These are phyloP conservation scores for Lichtheimia ramosa DNA, from an alignment of 371 early-diverging fungal genomes.

Conservation along the genomic window DNA sequence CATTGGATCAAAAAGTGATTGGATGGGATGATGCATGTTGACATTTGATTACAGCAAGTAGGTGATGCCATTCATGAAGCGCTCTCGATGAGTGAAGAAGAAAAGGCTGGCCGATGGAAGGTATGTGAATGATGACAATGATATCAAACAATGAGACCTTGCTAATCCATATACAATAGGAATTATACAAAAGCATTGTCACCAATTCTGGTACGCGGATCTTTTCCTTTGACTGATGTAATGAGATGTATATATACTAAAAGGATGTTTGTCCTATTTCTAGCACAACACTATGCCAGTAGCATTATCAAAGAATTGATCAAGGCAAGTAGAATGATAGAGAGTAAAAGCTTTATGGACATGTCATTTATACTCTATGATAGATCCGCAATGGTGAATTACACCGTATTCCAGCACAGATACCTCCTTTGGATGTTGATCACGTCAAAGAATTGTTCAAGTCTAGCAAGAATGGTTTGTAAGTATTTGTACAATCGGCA, in stretches of 20 bases:
- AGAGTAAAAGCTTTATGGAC: background rate
- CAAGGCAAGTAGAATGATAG: conserved; percentile 14
- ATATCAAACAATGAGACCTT: conserved; percentile 80
- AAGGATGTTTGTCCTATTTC: too few relatives aligned
- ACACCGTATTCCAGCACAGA: conserved; percentile 57
- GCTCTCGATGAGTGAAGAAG: conserved; percentile 73
- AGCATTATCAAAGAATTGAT: conserved; percentile 56
- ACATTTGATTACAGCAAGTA: conserved; percentile 56
- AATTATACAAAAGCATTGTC: conserved; percentile 65
- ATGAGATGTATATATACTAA: too few relatives aligned
- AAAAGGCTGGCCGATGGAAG: conserved; percentile 92
- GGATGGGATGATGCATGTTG: background rate
- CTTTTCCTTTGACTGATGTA: too few relatives aligned
- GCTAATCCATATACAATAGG: conserved; percentile 28
- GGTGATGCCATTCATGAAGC: conserved; percentile 87
- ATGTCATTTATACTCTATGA: background rate
- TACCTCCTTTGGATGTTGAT: conserved; percentile 56
- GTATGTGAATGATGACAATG: conserved; percentile 61
- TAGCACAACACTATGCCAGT: conserved; percentile 60
- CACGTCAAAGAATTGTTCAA: conserved; percentile 46
- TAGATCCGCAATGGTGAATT: conserved; percentile 59
- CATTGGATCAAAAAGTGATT: conserved; percentile 74
- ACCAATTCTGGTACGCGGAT: conserved; percentile 64
- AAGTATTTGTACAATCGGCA: conserved; percentile 24
- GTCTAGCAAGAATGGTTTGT: conserved; percentile 56